Base-by-base conservation (phyloP, 371 early-diverging fungal species). In the Mucor ambiguus region DNA sequence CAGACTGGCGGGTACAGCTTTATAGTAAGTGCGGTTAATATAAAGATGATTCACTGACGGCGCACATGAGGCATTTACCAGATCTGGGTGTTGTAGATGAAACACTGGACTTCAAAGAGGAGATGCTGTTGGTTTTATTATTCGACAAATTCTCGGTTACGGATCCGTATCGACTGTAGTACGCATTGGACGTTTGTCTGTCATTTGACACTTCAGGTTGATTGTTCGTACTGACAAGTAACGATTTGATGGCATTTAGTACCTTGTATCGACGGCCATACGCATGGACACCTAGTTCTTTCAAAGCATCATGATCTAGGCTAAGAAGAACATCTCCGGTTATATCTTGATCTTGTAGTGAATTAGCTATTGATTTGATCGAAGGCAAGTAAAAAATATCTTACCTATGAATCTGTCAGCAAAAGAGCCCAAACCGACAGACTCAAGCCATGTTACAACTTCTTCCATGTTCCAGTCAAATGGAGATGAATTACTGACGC, bases 241-340 rank as follows among this genome's bases (percentile, higher is more conserved):
- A 49, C 2, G 64, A 52, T 1, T 71, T 73, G 48, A 87, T 86
- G 46, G 85, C 80, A 26, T 78, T 85, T 71, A 82, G 83, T 29
- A 87, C 73, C 35, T 84, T 81, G 58, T 81, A 80, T 0, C 87
- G 80, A 64, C 84, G 81, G 12, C 87, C 87, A 44, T 84, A 85
- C 1, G 85, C 78, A 18, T 54, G 66, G 48, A 87, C 80, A 11
- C 86, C 81, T 20, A 86, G 61, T 55, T 87, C 87, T 65, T 87
- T 86, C 24, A 87, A 66, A 5, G 81, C 82, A 61, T 81, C 74
- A 56, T 85, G 67, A 60, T 82, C 75, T 29, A 86, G 58, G n/a
- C 80, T 78, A 0, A 46, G 2, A 10, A 46, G 22, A 0, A 46
- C 46, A 22, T 86, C 85, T 18, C 87, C 87, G 11, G 80, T 83